Base-by-base conservation (phyloP, 2,329 filamentous ascomycete genomes). In the Verticillium tricorpus region DNA sequence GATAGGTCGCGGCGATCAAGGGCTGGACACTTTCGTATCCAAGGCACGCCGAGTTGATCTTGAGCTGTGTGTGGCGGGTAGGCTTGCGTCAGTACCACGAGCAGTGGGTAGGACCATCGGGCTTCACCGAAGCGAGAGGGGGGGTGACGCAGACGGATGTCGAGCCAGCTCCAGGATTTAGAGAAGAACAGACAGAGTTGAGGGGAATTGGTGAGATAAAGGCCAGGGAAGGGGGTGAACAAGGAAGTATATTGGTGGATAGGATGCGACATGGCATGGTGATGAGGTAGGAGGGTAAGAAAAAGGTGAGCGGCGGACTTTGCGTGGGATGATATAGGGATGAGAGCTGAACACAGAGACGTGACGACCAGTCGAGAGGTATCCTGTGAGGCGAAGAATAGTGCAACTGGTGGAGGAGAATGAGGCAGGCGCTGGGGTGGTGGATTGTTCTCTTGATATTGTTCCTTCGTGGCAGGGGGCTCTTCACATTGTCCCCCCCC, bases 381-480 rank as follows among this genome's bases (percentile, higher is more conserved):
- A 50, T 50, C 4, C 19, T 25, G 45, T 50, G 2, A 25, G 45
- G 22, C 9, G 19, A 25, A 50, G 7, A 50, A 25, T 50, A n/a
- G 45, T 50, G 19, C 22, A 25, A 9, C n/a, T n/a, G 45, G n/a
- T 50, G 45, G 45, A 25, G 12, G n/a, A 25, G 19, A 50, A 50
- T 50, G 45, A 22, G 5, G 45, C 7, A 22, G 45, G 45, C 19
- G 45, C 22, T 22, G 45, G 45, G 22, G 11, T 50, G 9, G n/a
- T 25, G 12, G 45, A 50, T 50, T 50, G 45, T 50, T 50, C 45
- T 25, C 60, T 68, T 69, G 50, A 68, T 65, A 61, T 62, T 60
- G 64, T 66, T 62, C 58, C 61, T 52, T 14, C 32, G 58, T 19
- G 56, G 56, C 56, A 50, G 34, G 37, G 37, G 56, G n/a, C 57